Conservation (phyloP, 1,139 yeast species). For the Geotrichum cucujoidarum region DNA sequence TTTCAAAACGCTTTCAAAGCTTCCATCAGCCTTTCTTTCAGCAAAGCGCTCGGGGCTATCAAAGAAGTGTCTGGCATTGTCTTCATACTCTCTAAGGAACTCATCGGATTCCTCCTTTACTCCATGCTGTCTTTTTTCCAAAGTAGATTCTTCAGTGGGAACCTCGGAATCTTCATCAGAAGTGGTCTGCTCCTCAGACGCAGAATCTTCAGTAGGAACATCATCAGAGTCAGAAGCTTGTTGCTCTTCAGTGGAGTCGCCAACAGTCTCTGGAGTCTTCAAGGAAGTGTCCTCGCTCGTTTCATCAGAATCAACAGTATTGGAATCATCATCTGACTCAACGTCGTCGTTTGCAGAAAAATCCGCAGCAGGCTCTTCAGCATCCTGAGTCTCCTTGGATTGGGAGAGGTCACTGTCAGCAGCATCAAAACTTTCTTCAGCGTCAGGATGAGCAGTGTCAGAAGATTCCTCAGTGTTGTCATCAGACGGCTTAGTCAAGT, state of each 20-base stretch:
- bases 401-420: not conserved
- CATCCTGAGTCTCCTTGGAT: not conserved
- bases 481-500: too few species aligned
- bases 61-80: conserved; percentile 10
- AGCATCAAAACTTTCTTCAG: not conserved
- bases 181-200: too few species aligned
- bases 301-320: not conserved
- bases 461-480: not conserved
- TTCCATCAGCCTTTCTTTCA: not conserved
- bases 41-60: conserved; percentile 14
- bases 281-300: not conserved
- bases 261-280: not conserved
- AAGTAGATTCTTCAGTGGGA: too few species aligned
- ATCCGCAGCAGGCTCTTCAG: not conserved
- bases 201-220: too few species aligned
- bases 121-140: too few species aligned
- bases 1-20: not conserved
- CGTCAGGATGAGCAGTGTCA: too few species aligned
- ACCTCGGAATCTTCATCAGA: too few species aligned
- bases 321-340: not conserved
- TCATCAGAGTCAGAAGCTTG: not conserved
- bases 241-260: not conserved
- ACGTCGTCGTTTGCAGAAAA: not conserved
- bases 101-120: not conserved
- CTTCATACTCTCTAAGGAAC: conserved; percentile 1